Conservation (phyloP, 352 stramenopile species). For the Globisporangium carolinianum region DNA sequence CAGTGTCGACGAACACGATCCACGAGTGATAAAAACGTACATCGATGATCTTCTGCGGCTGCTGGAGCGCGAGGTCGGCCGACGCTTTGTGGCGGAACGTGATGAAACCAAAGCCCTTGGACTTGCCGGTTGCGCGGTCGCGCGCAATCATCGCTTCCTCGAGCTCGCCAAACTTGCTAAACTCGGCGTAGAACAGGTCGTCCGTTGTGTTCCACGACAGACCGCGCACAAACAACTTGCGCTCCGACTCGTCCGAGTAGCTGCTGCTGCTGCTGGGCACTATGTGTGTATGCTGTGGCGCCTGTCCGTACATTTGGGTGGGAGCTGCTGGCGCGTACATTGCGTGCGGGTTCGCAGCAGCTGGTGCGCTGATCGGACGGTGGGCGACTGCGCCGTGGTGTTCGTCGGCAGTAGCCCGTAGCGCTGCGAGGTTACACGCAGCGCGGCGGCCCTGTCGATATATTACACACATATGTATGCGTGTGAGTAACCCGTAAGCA, state of each 20-base stretch:
- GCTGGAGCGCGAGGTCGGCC: conserved; percentile 39
- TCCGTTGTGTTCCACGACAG: conserved; percentile 51
- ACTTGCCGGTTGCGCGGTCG: conserved; percentile 50
- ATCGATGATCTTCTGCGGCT: conserved; percentile 60
- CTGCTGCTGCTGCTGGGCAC: conserved; percentile 1
- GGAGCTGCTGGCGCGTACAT: background rate
- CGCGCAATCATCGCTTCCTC: conserved; percentile 34
- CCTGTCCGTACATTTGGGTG: conserved; percentile 1
- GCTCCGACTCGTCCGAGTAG: conserved; percentile 28
- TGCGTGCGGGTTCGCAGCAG: background rate
- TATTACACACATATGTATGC: background rate
- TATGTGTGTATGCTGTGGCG: background rate
- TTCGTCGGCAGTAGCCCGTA: conserved; percentile 32
- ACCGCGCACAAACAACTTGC: conserved; percentile 58
- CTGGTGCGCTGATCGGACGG: conserved; percentile 5
- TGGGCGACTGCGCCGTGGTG: conserved; percentile 13
- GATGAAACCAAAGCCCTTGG: conserved; percentile 68
- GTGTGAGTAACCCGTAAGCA: too few relatives aligned
- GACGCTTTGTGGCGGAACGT: conserved; percentile 42
- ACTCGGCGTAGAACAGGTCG: conserved; percentile 45
- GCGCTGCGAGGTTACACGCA: conserved; percentile 46
- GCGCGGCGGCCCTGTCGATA: conserved; percentile 30
- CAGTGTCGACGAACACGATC: background rate
- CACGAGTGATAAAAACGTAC: conserved; percentile 24
- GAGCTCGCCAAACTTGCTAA: conserved; percentile 61